These are phyloP conservation scores for Cryptosporidium felis DNA, from an alignment of 169 alveolate species.

Conservation along the genomic window DNA sequence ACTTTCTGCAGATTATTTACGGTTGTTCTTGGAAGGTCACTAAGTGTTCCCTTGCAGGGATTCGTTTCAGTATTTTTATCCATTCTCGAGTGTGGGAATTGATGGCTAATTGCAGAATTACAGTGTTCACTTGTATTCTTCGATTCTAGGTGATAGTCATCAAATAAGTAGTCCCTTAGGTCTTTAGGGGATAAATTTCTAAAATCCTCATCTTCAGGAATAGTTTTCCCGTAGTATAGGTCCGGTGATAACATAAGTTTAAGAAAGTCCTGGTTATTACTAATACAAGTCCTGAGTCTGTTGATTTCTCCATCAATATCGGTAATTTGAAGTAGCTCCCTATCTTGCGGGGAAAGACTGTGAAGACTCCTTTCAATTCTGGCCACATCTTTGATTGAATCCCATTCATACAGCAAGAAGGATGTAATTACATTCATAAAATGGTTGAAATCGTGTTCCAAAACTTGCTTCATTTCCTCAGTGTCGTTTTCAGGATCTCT, in stretches of 20 bases:
- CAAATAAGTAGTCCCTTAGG: background rate
- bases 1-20: constrained; percentile 80
- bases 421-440: constrained; percentile 81
- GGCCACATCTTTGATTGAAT: constrained; percentile 79
- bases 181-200: background rate
- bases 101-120: constrained; percentile 72
- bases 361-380: constrained; percentile 81
- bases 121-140: constrained; percentile 52
- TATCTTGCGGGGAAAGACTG: constrained; percentile 67
- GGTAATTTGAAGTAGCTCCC: background rate
- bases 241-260: constrained; percentile 63
- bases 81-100: background rate
- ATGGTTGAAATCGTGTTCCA: constrained; percentile 81
- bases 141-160: constrained; percentile 69
- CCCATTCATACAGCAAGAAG: constrained; percentile 83
- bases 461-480: background rate
- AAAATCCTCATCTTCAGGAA: constrained; percentile 17
- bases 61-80: background rate
- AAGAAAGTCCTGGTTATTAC: constrained; percentile 24
- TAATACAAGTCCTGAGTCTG: constrained; percentile 15
- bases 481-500: background rate
- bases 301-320: constrained; percentile 33
- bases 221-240: background rate
- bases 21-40: constrained; percentile 69
- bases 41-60: constrained; percentile 24